Percentiles rank a stretch among this genome's conserved stretches.
Conservation (phyloP, 345 rosid species). For the Passiflora organensis region DNA sequence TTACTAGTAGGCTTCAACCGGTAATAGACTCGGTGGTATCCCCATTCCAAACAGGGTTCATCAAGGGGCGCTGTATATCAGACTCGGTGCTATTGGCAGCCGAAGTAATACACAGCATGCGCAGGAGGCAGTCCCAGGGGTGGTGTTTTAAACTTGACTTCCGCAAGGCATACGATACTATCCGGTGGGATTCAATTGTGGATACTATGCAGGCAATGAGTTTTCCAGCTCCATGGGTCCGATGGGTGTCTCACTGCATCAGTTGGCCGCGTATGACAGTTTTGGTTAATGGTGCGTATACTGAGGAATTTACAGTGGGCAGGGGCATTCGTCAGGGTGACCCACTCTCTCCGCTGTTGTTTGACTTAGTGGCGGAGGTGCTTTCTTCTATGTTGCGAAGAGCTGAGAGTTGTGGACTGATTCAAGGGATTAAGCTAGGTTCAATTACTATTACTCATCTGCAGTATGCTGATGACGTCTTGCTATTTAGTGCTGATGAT, state of each 20-base stretch:
- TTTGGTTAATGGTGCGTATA: not conserved
- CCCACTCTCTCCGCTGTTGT: not conserved
- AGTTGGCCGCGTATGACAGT: not conserved
- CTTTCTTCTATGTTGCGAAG: not conserved
- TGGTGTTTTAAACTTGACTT: not conserved
- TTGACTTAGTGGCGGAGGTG: not conserved
- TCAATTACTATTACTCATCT: not conserved
- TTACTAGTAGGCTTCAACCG: not conserved
- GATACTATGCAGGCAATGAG: not conserved
- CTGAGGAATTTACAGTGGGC: too few relatives aligned
- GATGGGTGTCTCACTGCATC: not conserved
- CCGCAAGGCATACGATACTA: not conserved
- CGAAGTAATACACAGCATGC: not conserved
- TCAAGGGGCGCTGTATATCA: not conserved
- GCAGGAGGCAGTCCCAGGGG: not conserved
- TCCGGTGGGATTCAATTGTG: too few relatives aligned
- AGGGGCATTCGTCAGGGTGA: too few relatives aligned
- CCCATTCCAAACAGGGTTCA: not conserved
- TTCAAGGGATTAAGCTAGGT: not conserved
- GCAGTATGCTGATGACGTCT: not conserved
- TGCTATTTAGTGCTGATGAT: not conserved
- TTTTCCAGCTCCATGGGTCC: not conserved
- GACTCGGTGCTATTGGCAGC: not conserved
- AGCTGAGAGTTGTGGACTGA: not conserved
- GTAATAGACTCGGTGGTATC: not conserved